Percentiles rank a stretch among this genome's conserved stretches.
These are phyloP conservation scores for Linderina pennispora DNA, from an alignment of 192 early-diverging fungal species.

Conservation along the genomic window DNA sequence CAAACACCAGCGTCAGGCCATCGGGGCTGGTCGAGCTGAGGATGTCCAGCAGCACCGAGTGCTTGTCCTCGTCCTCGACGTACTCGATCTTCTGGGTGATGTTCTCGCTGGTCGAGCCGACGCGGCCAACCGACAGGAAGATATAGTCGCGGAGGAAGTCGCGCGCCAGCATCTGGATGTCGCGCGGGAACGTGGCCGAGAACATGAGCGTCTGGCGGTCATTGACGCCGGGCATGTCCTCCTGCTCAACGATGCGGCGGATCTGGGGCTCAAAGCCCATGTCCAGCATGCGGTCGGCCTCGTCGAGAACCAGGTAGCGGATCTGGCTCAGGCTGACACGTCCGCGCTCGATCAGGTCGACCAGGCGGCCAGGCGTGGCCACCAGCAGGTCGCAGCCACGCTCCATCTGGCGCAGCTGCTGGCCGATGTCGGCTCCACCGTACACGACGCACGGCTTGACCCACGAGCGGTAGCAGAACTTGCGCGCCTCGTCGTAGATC, in stretches of 20 bases:
- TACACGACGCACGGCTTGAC: conserved; percentile 90
- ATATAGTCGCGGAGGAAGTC: conserved; percentile 83
- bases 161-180: conserved; percentile 85
- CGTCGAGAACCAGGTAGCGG: conserved; percentile 71
- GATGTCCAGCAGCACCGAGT: conserved; percentile 81
- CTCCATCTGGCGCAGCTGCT: conserved; percentile 82
- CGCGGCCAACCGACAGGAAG: conserved; percentile 87
- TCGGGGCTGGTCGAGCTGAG: conserved; percentile 50
- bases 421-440: conserved; percentile 88
- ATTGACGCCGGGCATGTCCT: conserved; percentile 67
- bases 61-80: conserved; percentile 93
- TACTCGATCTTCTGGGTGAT: conserved; percentile 91
- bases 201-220: conserved; percentile 93
- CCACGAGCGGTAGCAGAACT: conserved; percentile 86
- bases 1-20: conserved; percentile 90
- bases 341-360: conserved; percentile 83
- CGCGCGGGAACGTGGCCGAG: conserved; percentile 92
- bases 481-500: conserved; percentile 63
- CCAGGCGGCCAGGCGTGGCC: conserved; percentile 90
- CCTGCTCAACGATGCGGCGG: conserved; percentile 73
- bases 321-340: conserved; percentile 67
- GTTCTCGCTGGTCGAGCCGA: conserved; percentile 92
- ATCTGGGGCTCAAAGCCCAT: conserved; percentile 98
- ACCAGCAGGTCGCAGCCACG: conserved; percentile 92
- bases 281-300: conserved; percentile 94